phyloP scores from a whole-genome alignment of 78 protist species.

The Dictyostelium purpureum region DNA sequence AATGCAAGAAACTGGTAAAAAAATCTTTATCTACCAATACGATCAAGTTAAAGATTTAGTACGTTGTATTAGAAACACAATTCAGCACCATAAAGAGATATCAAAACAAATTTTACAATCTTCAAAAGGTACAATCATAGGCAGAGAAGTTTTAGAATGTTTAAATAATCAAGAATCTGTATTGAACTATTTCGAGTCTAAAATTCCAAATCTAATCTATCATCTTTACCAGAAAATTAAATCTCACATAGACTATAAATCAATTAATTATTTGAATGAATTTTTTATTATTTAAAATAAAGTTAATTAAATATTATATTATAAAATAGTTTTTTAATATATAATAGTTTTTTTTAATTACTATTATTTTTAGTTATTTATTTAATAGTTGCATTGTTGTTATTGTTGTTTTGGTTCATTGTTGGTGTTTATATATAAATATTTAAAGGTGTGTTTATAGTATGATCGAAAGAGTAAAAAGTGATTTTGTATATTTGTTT shows the following conservation, averaged over 20 bases:
- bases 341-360: no score
- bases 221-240: conserved; percentile 12
- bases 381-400: no score
- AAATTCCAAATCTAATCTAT: conserved; percentile 18
- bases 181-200: conserved; percentile 11
- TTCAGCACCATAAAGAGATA: conserved; percentile 44
- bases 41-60: conserved; percentile 27
- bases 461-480: no score
- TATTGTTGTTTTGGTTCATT: no score
- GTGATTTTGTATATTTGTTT: no score
- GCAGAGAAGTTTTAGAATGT: not conserved
- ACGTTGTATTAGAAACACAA: conserved; percentile 32
- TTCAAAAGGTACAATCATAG: not conserved
- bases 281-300: no score
- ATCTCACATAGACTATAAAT: not conserved
- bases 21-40: not conserved
- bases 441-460: no score
- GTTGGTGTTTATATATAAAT: no score
- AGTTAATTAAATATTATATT: no score
- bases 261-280: no score
- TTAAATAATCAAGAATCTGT: conserved; percentile 2
- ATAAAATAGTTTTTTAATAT: no score
- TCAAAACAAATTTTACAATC: not conserved
- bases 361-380: no score
- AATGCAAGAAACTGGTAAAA: not conserved